Percentiles rank a stretch among this genome's conserved stretches.
Conservation (phyloP, 768 basidiomycete genomes). For the Candolleomyces eurysporus region DNA sequence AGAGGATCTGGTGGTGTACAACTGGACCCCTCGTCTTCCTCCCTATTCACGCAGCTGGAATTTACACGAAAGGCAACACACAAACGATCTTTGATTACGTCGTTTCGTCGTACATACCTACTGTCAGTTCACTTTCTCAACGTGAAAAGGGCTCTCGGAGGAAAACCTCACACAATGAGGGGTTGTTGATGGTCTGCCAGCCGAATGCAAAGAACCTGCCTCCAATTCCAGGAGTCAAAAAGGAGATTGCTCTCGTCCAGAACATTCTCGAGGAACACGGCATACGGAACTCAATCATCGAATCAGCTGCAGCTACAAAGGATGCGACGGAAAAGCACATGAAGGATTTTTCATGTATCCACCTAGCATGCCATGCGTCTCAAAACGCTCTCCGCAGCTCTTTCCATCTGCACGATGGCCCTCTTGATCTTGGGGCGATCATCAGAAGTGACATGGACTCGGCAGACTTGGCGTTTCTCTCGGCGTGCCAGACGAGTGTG, state of each 20-base stretch:
- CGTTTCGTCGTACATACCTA: not conserved
- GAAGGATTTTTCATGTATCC: slow-evolving; percentile 17
- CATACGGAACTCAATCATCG: not conserved
- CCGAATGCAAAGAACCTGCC: not conserved
- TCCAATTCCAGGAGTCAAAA: slow-evolving; percentile 11
- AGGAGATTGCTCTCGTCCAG: slow-evolving; percentile 7
- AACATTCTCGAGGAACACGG: not conserved
- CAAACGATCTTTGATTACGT: not conserved
- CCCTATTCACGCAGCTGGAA: slow-evolving; percentile 9
- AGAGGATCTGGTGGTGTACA: slow-evolving; percentile 13
- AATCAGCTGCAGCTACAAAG: not conserved
- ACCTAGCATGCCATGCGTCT: slow-evolving; percentile 33
- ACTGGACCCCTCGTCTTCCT: slow-evolving; percentile 11
- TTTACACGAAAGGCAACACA: not conserved
- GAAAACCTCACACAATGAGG: not conserved
- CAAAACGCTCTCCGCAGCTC: slow-evolving; percentile 26
- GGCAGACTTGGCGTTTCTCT: slow-evolving; percentile 34
- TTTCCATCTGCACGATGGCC: slow-evolving; percentile 18
- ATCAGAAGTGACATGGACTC: slow-evolving; percentile 9
- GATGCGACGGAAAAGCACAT: slow-evolving; percentile 8
- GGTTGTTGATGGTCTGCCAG: not conserved
- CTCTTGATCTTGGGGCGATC: slow-evolving; percentile 13
- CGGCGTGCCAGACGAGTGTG: slow-evolving; percentile 38
- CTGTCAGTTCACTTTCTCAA: not conserved
- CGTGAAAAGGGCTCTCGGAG: not conserved